phyloP scores from a whole-genome alignment of 164 flowering plant species.

The Annona squamosa region DNA sequence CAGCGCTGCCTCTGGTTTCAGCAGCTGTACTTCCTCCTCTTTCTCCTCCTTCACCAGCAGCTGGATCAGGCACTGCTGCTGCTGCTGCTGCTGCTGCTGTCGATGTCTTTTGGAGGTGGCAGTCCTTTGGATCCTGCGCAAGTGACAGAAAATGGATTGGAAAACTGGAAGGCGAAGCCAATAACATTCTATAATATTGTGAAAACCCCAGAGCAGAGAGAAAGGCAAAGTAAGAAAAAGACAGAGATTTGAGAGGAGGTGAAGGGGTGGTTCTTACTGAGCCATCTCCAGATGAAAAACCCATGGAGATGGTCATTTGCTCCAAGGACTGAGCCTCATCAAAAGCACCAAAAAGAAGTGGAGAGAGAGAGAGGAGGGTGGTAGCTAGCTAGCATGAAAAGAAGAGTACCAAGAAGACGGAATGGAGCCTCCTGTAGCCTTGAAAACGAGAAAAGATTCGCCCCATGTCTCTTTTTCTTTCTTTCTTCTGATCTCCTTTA shows the following conservation, averaged over 20 bases:
- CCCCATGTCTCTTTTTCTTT: constrained; percentile 12
- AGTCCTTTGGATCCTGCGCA: constrained; percentile 22
- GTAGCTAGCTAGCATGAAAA: constrained; percentile 5
- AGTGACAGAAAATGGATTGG: neutral
- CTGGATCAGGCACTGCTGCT: neutral
- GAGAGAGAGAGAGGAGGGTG: neutral
- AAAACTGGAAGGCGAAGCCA: neutral
- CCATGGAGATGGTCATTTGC: constrained; percentile 23
- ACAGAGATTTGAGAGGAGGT: neutral
- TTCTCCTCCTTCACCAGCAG: neutral
- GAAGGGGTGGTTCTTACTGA: constrained; percentile 16
- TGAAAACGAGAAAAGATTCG: constrained; percentile 31
- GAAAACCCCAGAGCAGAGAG: neutral
- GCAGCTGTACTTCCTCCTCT: too few species aligned
- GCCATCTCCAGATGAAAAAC: constrained; percentile 33
- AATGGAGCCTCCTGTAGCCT: constrained; percentile 23
- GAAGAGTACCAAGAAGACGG: constrained; percentile 19
- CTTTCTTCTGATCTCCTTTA: constrained; percentile 7
- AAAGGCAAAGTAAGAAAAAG: neutral
- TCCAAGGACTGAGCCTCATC: constrained; percentile 6
- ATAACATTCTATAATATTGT: neutral
- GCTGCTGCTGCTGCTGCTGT: constrained; percentile 8
- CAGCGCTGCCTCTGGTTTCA: too few species aligned
- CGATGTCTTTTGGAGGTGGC: constrained; percentile 6
- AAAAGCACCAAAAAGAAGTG: constrained; percentile 1